Conservation (phyloP, 257 asterid species). For the Capsicum chinense region DNA sequence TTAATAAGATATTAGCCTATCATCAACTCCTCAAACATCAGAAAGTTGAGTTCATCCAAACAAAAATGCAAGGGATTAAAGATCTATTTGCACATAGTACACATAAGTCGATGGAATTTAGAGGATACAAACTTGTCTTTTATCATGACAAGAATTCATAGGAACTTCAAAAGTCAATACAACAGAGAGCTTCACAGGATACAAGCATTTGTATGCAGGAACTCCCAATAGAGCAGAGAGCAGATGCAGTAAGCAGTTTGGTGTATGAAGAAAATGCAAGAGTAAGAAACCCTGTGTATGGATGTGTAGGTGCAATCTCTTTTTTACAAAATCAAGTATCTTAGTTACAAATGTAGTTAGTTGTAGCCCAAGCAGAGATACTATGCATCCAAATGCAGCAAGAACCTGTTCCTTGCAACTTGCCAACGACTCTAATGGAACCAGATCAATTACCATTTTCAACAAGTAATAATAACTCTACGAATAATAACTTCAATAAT, state of each 20-base stretch:
- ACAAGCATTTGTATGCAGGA: conserved; percentile 47
- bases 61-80: neutral
- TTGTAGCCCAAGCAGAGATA: conserved; percentile 85
- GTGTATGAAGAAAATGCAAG: conserved; percentile 90
- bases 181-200: too few species aligned
- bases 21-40: conserved; percentile 5
- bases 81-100: conserved; percentile 4
- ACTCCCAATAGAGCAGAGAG: conserved; percentile 73
- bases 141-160: neutral
- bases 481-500: conserved; percentile 46
- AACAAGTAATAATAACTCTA: conserved; percentile 31
- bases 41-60: neutral
- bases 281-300: conserved; percentile 83
- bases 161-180: too few species aligned
- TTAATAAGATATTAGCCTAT: neutral
- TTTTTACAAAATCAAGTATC: conserved; percentile 79
- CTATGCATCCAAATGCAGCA: conserved; percentile 88
- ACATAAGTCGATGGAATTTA: neutral
- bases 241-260: conserved; percentile 85
- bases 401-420: conserved; percentile 33
- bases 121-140: neutral
- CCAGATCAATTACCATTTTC: conserved; percentile 48
- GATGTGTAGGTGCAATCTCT: conserved; percentile 92
- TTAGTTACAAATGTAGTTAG: conserved; percentile 82
- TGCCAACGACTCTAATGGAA: conserved; percentile 36